Evolutionary conservation across 2,329 filamentous ascomycete genomes (phyloP).

Genomic region (Raffaelea arxii): DNA sequence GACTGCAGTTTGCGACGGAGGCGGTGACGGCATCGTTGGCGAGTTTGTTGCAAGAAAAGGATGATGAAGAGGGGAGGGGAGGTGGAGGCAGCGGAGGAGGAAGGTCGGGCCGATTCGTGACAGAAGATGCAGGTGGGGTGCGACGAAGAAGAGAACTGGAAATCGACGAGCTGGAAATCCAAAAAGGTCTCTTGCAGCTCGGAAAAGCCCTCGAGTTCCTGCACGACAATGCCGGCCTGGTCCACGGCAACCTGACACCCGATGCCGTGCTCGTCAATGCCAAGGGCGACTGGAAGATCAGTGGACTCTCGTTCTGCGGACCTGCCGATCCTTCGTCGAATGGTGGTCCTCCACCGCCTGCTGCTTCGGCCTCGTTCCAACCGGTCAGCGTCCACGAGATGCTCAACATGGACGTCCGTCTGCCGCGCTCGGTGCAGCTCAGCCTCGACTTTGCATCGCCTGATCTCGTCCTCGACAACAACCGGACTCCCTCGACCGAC

Average conservation of each 20-base stretch:
- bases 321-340: constrained; percentile 58
- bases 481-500: constrained; percentile 73
- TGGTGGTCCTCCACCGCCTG: constrained; percentile 4
- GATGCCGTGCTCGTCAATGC: constrained; percentile 90
- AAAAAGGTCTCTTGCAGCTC: constrained; percentile 88
- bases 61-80: constrained; percentile 66
- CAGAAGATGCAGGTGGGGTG: constrained; percentile 67
- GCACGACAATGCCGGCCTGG: constrained; percentile 36
- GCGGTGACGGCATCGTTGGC: constrained; percentile 82
- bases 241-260: constrained; percentile 90
- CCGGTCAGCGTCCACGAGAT: constrained; percentile 77
- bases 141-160: constrained; percentile 72
- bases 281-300: constrained; percentile 99
- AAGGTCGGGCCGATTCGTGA: constrained; percentile 69
- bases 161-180: constrained; percentile 93
- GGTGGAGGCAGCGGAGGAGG: constrained; percentile 32
- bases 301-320: constrained; percentile 82
- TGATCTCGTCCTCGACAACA: constrained; percentile 88
- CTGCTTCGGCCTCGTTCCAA: constrained; percentile 57
- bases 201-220: constrained; percentile 19
- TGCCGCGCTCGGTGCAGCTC: constrained; percentile 76
- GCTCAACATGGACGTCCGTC: constrained; percentile 72
- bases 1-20: constrained; percentile 93
- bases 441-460: constrained; percentile 90
- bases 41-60: constrained; percentile 75